phyloP scores from a whole-genome alignment of 345 rosid species.

The Hirschfeldia incana region DNA sequence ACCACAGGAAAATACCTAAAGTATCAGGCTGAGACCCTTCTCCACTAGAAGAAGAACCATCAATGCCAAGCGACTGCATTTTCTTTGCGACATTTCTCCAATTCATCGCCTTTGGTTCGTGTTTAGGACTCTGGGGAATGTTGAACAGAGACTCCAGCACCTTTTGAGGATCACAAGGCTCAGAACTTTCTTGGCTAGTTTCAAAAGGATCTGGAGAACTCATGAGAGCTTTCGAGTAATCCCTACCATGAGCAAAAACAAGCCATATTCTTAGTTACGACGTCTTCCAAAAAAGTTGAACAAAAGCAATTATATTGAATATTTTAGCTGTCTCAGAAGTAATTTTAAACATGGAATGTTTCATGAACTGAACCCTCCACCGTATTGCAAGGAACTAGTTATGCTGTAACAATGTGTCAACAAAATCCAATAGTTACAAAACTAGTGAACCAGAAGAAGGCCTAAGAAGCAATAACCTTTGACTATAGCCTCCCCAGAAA shows the following conservation, averaged over 20 bases:
- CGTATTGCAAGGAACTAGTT: background rate
- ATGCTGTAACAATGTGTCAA: slow-evolving; percentile 6
- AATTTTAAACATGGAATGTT: slow-evolving; percentile 7
- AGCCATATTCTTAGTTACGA: slow-evolving; percentile 4
- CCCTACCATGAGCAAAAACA: slow-evolving; percentile 6
- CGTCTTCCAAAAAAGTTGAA: slow-evolving; percentile 4
- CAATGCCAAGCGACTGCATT: slow-evolving; percentile 62
- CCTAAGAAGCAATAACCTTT: slow-evolving; percentile 51
- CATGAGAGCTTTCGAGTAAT: background rate
- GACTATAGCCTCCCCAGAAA: slow-evolving; percentile 53
- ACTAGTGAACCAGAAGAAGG: slow-evolving; percentile 13
- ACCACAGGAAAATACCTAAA: slow-evolving; percentile 44
- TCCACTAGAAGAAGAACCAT: slow-evolving; percentile 47
- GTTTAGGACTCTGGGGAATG: slow-evolving; percentile 58
- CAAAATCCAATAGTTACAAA: background rate
- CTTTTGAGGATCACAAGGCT: slow-evolving; percentile 65
- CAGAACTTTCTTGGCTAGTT: slow-evolving; percentile 41
- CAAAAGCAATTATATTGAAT: background rate
- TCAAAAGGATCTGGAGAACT: slow-evolving; percentile 32
- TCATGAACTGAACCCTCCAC: slow-evolving; percentile 14
- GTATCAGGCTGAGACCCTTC: slow-evolving; percentile 43
- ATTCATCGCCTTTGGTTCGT: slow-evolving; percentile 71
- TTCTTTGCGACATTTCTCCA: slow-evolving; percentile 89
- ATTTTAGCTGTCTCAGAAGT: slow-evolving; percentile 11
- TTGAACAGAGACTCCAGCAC: slow-evolving; percentile 85